A percentile compares a stretch with the other conserved stretches of the same genome.
Conservation (phyloP, 2,329 filamentous ascomycete genomes). For the Curvularia sp. region DNA sequence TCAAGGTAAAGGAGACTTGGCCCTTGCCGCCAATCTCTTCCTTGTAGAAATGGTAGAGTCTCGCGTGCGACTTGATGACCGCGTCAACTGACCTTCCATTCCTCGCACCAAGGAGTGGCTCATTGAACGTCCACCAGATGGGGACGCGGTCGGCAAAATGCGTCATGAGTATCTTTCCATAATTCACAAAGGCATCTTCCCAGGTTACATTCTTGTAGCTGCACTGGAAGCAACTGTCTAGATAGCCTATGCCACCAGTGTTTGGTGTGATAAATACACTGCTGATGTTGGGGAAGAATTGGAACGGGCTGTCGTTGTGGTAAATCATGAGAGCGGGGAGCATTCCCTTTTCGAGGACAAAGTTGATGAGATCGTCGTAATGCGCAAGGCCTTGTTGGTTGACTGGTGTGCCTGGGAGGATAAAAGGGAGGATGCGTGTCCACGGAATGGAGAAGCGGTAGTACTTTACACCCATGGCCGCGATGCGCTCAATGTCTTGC, state of each 20-base stretch:
- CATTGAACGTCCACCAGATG: constrained; percentile 63
- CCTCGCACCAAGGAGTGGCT: constrained; percentile 56
- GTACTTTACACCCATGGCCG: constrained; percentile 60
- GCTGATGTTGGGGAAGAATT: constrained; percentile 52
- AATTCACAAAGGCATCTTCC: constrained; percentile 61
- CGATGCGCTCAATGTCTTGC: constrained; percentile 63
- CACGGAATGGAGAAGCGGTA: constrained; percentile 63
- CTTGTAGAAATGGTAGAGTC: constrained; percentile 62
- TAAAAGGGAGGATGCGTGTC: constrained; percentile 62
- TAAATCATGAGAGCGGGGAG: constrained; percentile 58
- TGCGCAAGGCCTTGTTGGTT: constrained; percentile 61
- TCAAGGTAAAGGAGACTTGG: constrained; percentile 60
- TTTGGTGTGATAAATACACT: constrained; percentile 28
- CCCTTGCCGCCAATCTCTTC: constrained; percentile 61
- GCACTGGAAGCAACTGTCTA: constrained; percentile 49
- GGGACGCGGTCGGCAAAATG: constrained; percentile 62
- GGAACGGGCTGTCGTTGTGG: constrained; percentile 59
- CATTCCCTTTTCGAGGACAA: constrained; percentile 59
- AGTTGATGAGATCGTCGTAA: constrained; percentile 63
- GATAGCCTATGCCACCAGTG: constrained; percentile 40
- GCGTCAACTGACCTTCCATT: constrained; percentile 52
- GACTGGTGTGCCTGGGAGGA: constrained; percentile 58
- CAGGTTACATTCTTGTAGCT: constrained; percentile 55
- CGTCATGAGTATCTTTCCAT: constrained; percentile 61
- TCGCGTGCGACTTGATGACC: constrained; percentile 56